These are phyloP conservation scores for Mesembryanthemum crystallinum DNA, from an alignment of 148 eudicot genomes.

Conservation along the genomic window DNA sequence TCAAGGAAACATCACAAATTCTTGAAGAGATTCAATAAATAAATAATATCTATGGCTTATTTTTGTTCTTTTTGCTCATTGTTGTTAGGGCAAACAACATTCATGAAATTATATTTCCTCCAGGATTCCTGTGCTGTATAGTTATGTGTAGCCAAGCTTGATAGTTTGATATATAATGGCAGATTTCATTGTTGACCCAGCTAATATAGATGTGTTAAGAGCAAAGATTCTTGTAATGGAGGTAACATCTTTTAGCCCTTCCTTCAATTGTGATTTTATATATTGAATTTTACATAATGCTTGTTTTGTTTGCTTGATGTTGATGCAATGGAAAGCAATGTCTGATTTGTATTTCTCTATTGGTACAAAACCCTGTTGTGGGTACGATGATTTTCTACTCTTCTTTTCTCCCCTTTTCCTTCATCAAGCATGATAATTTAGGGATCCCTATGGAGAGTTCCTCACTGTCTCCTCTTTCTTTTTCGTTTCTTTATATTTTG, in stretches of 20 bases:
- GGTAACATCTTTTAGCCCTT: slow-evolving; percentile 40
- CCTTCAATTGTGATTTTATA: not conserved
- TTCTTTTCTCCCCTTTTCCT: too few relatives aligned
- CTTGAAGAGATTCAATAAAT: not conserved
- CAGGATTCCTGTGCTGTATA: not conserved
- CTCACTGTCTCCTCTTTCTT: too few relatives aligned
- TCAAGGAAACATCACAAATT: not conserved
- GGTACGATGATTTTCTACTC: too few relatives aligned
- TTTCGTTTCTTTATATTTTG: too few relatives aligned
- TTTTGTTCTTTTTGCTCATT: not conserved
- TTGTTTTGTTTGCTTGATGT: not conserved
- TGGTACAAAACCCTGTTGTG: too few relatives aligned
- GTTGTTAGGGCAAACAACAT: too few relatives aligned
- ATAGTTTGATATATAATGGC: slow-evolving; percentile 24
- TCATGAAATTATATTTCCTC: not conserved
- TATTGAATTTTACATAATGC: slow-evolving; percentile 1
- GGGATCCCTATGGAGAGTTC: too few relatives aligned
- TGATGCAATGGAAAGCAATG: too few relatives aligned
- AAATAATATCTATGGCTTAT: not conserved
- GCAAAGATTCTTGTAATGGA: slow-evolving; percentile 95
- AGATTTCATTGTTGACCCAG: slow-evolving; percentile 72
- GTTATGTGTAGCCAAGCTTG: not conserved
- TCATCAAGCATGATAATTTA: too few relatives aligned
- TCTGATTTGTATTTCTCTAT: too few relatives aligned
- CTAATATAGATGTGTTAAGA: slow-evolving; percentile 62